Evolutionary conservation across 805 yeast species (phyloP), one percentile per base, ranked within the genome.

Genomic region (Brettanomyces bruxellensis): DNA sequence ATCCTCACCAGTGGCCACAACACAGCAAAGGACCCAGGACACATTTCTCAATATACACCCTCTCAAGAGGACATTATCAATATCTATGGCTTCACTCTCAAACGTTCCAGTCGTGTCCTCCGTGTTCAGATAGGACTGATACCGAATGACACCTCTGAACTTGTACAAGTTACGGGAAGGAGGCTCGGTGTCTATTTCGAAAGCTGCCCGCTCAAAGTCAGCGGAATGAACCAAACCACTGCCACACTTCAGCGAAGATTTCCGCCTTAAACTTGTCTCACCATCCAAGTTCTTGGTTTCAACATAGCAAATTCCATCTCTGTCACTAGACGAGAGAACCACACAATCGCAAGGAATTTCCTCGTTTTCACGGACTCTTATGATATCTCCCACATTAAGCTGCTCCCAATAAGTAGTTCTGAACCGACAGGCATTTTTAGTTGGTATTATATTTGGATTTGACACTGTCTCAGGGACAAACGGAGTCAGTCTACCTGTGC

Each of bases 321-420:
- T 62, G 57, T 83, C 88, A 32, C 86, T 78, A 3, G 89, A 72
- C 4, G 88, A 70, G 6, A 85, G 58, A 34, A 84, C 61, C 41
- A 83, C 69, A 12, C 80, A 61, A 63, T 85, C 95, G 1, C 91
- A 89, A 1, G 95, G 95, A 5, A 83, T 73, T 65, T 84, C 91
- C 58, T 85, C 93, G 57, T 85, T 80, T 52, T 79, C 78, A 51
- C 81, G 76, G 25, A 85, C 71, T 55, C 90, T 70, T 25, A 85
- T 72, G 43, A 85, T 68, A 55, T 85, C 90, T 51, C 95, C 95
- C 25, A 84, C 89, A 39, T 67, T 64, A 34, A 85, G 76, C 54
- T 76, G 78, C 61, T 83, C 83, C 93, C 93, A 84, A 47, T 56
- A 59, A 13, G 49, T 50, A 24, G 55, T 57, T 24, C 49, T 49